Evolutionary conservation across 805 yeast genomes (phyloP).

Genomic region (Suhomyces sp.): DNA sequence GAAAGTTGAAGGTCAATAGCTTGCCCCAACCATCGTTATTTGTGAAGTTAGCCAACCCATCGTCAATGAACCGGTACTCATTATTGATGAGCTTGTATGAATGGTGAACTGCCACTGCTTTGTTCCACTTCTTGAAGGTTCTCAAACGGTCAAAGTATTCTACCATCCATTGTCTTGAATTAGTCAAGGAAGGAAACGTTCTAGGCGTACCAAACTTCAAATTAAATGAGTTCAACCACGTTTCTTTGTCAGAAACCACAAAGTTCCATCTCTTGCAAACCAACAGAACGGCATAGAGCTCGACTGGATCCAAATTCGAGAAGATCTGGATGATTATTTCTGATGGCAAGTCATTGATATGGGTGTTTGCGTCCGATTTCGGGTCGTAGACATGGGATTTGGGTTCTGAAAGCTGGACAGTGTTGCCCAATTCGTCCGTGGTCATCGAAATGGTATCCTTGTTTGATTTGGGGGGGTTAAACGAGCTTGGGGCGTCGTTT

Average conservation of each 20-base stretch:
- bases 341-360: slow-evolving; percentile 33
- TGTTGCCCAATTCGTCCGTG: slow-evolving; percentile 23
- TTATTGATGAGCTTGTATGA: slow-evolving; percentile 30
- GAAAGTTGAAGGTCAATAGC: slow-evolving; percentile 28
- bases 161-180: slow-evolving; percentile 45
- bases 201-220: slow-evolving; percentile 35
- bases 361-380: not conserved
- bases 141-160: slow-evolving; percentile 46
- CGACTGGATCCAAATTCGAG: slow-evolving; percentile 44
- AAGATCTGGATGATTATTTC: slow-evolving; percentile 49
- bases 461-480: too few species aligned
- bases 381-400: not conserved
- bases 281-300: slow-evolving; percentile 38
- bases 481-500: too few species aligned
- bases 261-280: slow-evolving; percentile 52
- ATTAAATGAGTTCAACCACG: slow-evolving; percentile 50
- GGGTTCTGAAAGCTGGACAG: too few species aligned
- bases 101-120: slow-evolving; percentile 27
- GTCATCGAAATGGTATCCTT: too few species aligned
- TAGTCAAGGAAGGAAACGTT: slow-evolving; percentile 44
- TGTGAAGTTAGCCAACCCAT: slow-evolving; percentile 24
- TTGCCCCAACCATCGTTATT: slow-evolving; percentile 20
- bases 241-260: slow-evolving; percentile 43
- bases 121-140: slow-evolving; percentile 39
- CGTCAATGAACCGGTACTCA: slow-evolving; percentile 25